Conservation (phyloP, 1,139 yeast genomes). For the Taiozyma onychis region DNA sequence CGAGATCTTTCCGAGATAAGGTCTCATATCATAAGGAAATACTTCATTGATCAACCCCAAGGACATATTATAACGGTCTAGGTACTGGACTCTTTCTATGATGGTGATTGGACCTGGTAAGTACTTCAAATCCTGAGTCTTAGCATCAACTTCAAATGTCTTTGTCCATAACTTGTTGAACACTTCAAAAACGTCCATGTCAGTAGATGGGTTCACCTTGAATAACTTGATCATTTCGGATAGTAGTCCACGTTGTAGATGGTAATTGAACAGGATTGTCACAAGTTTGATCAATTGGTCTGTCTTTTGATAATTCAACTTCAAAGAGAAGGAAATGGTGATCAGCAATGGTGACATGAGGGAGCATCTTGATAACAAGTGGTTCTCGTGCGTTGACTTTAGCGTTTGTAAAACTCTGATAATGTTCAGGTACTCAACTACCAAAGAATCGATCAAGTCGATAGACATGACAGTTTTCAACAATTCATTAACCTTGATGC, state of each 20-base stretch:
- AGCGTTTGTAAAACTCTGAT: constrained; percentile 10
- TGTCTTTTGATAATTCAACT: constrained; percentile 10
- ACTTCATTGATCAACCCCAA: constrained; percentile 10
- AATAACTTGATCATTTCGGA: constrained; percentile 12
- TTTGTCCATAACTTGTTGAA: constrained; percentile 22
- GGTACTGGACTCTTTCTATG: constrained; percentile 11
- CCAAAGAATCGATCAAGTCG: constrained; percentile 8
- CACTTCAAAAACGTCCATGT: constrained; percentile 19
- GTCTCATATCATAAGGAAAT: constrained; percentile 13
- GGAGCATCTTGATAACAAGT: constrained; percentile 11
- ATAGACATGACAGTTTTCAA: constrained; percentile 13
- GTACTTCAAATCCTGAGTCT: constrained; percentile 2
- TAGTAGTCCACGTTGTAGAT: constrained; percentile 7
- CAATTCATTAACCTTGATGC: constrained; percentile 9
- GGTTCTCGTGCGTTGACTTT: not conserved
- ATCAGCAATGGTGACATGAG: constrained; percentile 21
- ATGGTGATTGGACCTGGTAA: constrained; percentile 20
- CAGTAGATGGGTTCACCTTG: constrained; percentile 10
- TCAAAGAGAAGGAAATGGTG: constrained; percentile 19
- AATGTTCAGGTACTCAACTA: constrained; percentile 9
- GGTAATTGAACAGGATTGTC: constrained; percentile 12
- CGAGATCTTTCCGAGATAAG: constrained; percentile 9
- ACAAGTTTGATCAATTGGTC: constrained; percentile 13
- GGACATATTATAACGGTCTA: constrained; percentile 3
- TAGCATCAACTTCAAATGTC: constrained; percentile 12